Evolutionary conservation across 345 rosid species (phyloP), one percentile per base, ranked within the genome.

Genomic region (Aurinia saxatilis): DNA sequence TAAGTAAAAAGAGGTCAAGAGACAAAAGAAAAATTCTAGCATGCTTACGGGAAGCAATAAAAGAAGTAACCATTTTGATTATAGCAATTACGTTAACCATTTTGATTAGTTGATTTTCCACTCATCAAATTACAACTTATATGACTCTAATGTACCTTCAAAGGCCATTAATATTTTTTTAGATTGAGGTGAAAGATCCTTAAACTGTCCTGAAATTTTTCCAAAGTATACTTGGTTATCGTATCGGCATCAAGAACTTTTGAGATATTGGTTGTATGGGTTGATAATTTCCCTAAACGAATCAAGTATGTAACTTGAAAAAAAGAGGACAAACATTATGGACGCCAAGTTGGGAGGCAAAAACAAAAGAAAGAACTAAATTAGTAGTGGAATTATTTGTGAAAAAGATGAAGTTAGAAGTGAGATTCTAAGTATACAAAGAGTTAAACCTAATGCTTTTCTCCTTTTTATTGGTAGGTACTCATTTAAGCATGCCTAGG

Each of bases 401-500:
- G 51, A n/a, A 33, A 9, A 9, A 29, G 9, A 31, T 21, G 11
- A 4, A 15, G 42, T 13, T 21, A 16, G 41, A 46, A 56, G 56
- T 66, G 63, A 57, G 40, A 60, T 52, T 69, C 63, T 10, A 61
- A 45, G 41, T 60, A 35, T 41, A 25, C 40, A 59, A 9, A 44
- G 49, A 60, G 25, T 44, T 69, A 31, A 19, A 39, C 63, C 7
- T 27, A 53, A 15, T 21, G 19, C 11, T 6, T 47, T 70, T 10
- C 41, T 57, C 18, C 16, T 63, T 70, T 70, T 63, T 39, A 56
- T 30, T 41, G 65, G 65, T 57, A 63, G 60, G 70, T 10, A 63
- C 75, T 71, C 75, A 71, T 71, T 57, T 63, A 55, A 55, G 74
- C 75, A 71, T 63, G 75, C 75, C 60, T 39, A 71, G 60, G 65